A percentile compares a stretch with the other conserved stretches of the same genome.
These are phyloP conservation scores for Sclerotinia borealis DNA, from an alignment of 2,329 filamentous ascomycete species.

Conservation along the genomic window DNA sequence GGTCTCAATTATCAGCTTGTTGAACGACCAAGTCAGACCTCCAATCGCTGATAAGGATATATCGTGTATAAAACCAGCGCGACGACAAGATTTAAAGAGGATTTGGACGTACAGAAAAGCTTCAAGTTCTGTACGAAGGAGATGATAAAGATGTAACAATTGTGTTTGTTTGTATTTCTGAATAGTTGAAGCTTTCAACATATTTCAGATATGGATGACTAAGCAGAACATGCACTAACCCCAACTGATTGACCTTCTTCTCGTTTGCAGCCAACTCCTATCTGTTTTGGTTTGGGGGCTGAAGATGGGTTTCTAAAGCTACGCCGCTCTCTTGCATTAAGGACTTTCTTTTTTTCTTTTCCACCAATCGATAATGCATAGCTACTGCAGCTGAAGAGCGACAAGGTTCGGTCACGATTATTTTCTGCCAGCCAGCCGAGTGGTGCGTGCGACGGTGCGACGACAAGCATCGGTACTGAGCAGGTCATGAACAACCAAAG, in stretches of 20 bases:
- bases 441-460: no score
- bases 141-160: no score
- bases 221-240: not conserved
- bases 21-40: not conserved
- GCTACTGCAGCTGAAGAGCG: not conserved
- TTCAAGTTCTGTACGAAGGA: no score
- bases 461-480: not conserved
- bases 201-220: no score
- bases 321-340: not conserved
- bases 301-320: not conserved
- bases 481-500: not conserved
- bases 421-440: not conserved
- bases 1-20: not conserved
- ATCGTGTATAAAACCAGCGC: no score
- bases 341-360: not conserved
- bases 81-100: no score
- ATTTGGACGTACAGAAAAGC: no score
- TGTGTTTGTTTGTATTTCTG: no score
- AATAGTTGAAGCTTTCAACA: no score
- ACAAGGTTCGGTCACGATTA: not conserved
- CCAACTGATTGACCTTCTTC: not conserved
- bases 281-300: not conserved
- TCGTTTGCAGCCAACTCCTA: not conserved
- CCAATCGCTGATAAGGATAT: no score
- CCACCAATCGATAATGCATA: slow-evolving; percentile 2